Evolutionary conservation across 768 basidiomycete genomes (phyloP).

Genomic region (Holtermannia corniformis): DNA sequence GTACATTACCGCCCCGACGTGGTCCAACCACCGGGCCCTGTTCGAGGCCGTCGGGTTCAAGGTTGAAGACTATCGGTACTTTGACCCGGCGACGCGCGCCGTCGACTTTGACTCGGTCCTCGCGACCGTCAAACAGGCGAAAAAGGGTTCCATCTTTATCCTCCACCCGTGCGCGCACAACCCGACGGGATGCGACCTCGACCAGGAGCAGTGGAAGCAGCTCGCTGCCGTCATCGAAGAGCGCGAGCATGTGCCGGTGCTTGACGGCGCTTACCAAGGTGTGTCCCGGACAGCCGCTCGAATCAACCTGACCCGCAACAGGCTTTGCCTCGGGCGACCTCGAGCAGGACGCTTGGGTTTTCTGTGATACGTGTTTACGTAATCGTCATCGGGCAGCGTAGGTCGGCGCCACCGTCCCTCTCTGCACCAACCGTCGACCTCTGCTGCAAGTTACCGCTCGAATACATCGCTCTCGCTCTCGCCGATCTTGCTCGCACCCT

Average conservation of each 20-base stretch:
- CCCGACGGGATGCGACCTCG: constrained; percentile 92
- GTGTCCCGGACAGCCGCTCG: too few species aligned
- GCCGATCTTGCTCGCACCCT: too few species aligned
- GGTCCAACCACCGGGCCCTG: constrained; percentile 85
- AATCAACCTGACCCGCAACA: too few species aligned
- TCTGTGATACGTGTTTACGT: too few species aligned
- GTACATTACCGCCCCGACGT: constrained; percentile 82
- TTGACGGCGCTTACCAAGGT: constrained; percentile 96
- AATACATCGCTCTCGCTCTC: too few species aligned
- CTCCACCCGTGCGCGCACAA: constrained; percentile 94
- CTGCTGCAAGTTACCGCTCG: too few species aligned
- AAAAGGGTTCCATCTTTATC: constrained; percentile 67
- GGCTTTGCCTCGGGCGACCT: constrained; percentile 86
- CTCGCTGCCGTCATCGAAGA: constrained; percentile 63
- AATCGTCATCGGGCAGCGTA: too few species aligned
- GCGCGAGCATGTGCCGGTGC: constrained; percentile 77
- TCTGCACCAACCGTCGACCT: too few species aligned
- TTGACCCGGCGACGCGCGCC: constrained; percentile 78
- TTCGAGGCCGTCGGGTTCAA: constrained; percentile 78
- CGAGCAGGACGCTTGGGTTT: constrained; percentile 19
- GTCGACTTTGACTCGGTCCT: constrained; percentile 68
- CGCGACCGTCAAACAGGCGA: constrained; percentile 52
- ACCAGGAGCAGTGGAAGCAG: constrained; percentile 69
- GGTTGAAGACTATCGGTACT: constrained; percentile 76
- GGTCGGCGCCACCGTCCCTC: too few species aligned